Evolutionary conservation across 805 yeast genomes (phyloP), one percentile per base, ranked within the genome.

Genomic region (Yamadazyma kitorensis): DNA sequence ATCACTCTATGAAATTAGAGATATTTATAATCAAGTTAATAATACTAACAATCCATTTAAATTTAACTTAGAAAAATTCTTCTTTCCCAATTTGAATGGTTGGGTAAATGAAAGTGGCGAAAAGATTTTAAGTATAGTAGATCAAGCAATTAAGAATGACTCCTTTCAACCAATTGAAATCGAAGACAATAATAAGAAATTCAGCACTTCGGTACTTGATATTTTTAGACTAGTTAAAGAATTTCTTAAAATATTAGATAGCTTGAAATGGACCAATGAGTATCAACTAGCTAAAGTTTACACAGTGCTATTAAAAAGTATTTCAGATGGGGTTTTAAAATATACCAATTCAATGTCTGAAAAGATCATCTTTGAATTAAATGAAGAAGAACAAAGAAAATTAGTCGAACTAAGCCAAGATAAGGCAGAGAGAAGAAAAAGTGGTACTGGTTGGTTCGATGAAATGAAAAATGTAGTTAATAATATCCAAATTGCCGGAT

Each of bases 201-300:
- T 68, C 48, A 78, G 86, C 40, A 63, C 76, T 2, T 83, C 91
- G 0, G 84, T 82, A 1, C 51, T 73, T 15, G 93, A 85, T 51
- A 70, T 83, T 10, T 82, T 83, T 54, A 68, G 76, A 7, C 66
- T 84, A 52, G 69, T 84, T 22, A 72, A 72, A 39, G 78, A 78
- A 34, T 71, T 77, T 9, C 51, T 85, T 14, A 58, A 64, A 4
- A 65, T 85, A n/a, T 61, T 89, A 28, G 67, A 67, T 11, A 69
- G 68, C 3, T 69, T 86, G 27, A 62, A 72, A 13, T 89, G 96
- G 96, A 57, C 61, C 11, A 69, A 84, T 50, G 72, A 69, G 31
- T 67, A 64, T 33, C 89, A 87, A 45, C 54, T 72, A 13, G 82
- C 94, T 0, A 67, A 70, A 41, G 50, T 84, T 2, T 72, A 78